These are phyloP conservation scores for Penstemon newberryi DNA, from an alignment of 257 asterid species.

Conservation along the genomic window DNA sequence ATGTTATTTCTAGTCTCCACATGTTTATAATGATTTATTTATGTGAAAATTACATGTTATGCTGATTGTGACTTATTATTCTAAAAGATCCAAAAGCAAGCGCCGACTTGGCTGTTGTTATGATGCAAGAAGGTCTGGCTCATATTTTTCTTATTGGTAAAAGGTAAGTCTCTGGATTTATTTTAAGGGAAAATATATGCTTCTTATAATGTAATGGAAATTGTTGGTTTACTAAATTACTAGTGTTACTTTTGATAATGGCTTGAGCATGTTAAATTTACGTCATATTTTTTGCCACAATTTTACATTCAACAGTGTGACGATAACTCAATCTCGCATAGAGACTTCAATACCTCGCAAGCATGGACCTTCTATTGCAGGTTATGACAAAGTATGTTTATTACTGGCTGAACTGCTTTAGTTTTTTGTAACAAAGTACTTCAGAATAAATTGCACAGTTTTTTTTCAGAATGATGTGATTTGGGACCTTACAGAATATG, in stretches of 20 bases:
- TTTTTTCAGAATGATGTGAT: neutral
- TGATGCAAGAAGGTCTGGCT: constrained; percentile 97
- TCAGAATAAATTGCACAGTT: neutral
- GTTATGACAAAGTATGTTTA: constrained; percentile 81
- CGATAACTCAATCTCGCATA: constrained; percentile 74
- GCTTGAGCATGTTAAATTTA: no score
- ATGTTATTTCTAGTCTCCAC: no score
- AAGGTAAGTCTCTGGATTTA: constrained; percentile 50
- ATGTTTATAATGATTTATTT: no score
- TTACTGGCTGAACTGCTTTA: neutral
- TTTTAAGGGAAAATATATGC: neutral
- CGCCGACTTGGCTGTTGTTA: constrained; percentile 88
- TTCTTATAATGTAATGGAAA: neutral
- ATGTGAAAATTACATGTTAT: neutral
- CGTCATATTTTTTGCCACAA: neutral
- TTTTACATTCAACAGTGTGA: constrained; percentile 54
- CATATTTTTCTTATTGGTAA: constrained; percentile 84
- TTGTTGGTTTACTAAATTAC: neutral
- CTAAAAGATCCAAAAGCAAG: constrained; percentile 83
- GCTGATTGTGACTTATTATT: constrained; percentile 32
- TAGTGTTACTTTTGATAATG: neutral
- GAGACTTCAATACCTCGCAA: constrained; percentile 98
- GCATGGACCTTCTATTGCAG: constrained; percentile 93
- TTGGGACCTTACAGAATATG: constrained; percentile 14
- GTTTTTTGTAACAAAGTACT: neutral